Percentiles rank a stretch among this genome's conserved stretches.
Conservation (phyloP, 345 rosid genomes). For the Xanthoceras sorbifolium region DNA sequence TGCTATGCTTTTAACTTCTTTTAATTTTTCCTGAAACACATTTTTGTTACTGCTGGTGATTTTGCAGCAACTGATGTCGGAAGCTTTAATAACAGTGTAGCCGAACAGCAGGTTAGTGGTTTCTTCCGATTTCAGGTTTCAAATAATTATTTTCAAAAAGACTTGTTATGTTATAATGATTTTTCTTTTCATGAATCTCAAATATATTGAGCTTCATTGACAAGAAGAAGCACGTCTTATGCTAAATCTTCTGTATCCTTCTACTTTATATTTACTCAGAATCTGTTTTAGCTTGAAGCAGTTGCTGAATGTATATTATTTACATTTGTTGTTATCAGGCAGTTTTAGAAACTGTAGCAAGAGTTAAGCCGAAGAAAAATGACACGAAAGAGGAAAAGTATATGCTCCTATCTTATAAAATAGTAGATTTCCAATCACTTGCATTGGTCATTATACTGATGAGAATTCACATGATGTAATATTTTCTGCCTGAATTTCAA, state of each 20-base stretch:
- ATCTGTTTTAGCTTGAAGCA: slow-evolving; percentile 2
- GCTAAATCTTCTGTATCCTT: not conserved
- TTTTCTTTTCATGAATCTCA: no score
- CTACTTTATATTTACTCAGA: not conserved
- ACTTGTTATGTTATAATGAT: no score
- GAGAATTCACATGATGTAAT: not conserved
- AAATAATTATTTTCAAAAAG: not conserved
- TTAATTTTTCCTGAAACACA: not conserved
- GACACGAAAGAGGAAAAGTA: slow-evolving; percentile 62
- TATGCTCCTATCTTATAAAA: slow-evolving; percentile 13
- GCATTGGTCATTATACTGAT: not conserved
- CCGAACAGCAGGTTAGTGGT: slow-evolving; percentile 71
- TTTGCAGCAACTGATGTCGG: slow-evolving; percentile 76
- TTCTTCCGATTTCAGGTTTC: not conserved
- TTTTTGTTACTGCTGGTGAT: not conserved
- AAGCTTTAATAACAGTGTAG: slow-evolving; percentile 86
- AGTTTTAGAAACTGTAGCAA: slow-evolving; percentile 61
- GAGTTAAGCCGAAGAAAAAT: slow-evolving; percentile 56
- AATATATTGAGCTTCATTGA: not conserved
- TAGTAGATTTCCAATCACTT: not conserved
- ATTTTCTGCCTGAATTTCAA: not conserved
- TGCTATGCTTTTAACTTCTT: not conserved
- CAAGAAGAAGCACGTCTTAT: not conserved
- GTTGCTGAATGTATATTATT: slow-evolving; percentile 1
- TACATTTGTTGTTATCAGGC: slow-evolving; percentile 37